Conservation (phyloP, 2,329 filamentous ascomycete genomes). For the Fusarium sp. region DNA sequence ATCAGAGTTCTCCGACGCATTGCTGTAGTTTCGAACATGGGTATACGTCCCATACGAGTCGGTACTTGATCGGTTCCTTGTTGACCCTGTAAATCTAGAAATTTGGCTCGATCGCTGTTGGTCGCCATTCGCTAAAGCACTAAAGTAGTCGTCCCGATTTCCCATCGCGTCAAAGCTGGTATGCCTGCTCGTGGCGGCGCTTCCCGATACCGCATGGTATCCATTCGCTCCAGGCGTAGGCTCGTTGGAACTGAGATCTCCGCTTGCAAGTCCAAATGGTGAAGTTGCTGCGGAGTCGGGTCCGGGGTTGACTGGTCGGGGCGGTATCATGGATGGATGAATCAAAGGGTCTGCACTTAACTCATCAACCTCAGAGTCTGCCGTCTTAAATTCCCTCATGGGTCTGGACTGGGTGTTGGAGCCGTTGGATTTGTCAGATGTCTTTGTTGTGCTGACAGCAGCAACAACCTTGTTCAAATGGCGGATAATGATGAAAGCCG, state of each 20-base stretch:
- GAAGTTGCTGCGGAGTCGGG: constrained; percentile 40
- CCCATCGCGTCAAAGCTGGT: constrained; percentile 50
- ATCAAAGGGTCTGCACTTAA: constrained; percentile 60
- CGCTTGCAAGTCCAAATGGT: constrained; percentile 40
- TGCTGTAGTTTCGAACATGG: constrained; percentile 61
- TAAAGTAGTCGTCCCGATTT: constrained; percentile 51
- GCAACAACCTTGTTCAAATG: constrained; percentile 64
- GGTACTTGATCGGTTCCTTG: constrained; percentile 51
- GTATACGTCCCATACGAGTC: constrained; percentile 57
- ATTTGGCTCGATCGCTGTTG: constrained; percentile 39
- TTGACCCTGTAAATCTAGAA: constrained; percentile 43
- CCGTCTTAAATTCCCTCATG: constrained; percentile 57
- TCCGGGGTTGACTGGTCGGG: constrained; percentile 45
- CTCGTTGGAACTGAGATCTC: constrained; percentile 50
- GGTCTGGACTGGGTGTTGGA: constrained; percentile 51
- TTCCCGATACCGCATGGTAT: constrained; percentile 46
- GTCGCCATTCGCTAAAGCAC: constrained; percentile 20
- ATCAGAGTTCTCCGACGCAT: constrained; percentile 61
- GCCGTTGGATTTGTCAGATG: constrained; percentile 50
- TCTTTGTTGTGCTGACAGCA: constrained; percentile 56
- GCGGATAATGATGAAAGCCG: constrained; percentile 65
- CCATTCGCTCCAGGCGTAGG: constrained; percentile 46
- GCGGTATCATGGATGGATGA: constrained; percentile 57
- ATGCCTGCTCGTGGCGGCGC: constrained; percentile 48
- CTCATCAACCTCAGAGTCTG: constrained; percentile 61